A percentile compares a stretch with the other conserved stretches of the same genome.
These are phyloP conservation scores for Akebia trifoliata DNA, from an alignment of 164 flowering plant genomes.

Conservation along the genomic window DNA sequence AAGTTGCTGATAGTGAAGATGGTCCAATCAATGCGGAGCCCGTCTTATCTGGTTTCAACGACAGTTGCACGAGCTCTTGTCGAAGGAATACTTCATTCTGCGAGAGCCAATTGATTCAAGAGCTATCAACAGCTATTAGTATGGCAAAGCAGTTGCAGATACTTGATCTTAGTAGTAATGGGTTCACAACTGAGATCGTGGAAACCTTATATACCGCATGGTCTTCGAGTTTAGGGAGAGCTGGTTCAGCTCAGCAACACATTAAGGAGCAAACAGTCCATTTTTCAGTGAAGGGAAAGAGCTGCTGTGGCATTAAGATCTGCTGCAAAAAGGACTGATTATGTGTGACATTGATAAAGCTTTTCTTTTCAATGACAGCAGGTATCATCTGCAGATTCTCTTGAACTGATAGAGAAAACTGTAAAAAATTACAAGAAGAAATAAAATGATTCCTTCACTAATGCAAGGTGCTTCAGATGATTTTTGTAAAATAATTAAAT, in stretches of 20 bases:
- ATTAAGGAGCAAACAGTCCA: constrained; percentile 43
- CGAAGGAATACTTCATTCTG: constrained; percentile 18
- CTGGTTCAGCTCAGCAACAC: constrained; percentile 37
- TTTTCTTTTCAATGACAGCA: no score
- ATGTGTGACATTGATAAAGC: no score
- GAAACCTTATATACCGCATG: constrained; percentile 57
- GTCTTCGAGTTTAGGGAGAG: constrained; percentile 35
- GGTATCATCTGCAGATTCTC: no score
- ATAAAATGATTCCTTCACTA: no score
- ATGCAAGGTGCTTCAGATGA: no score
- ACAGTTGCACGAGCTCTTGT: constrained; percentile 38
- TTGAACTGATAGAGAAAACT: no score
- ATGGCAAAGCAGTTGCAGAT: constrained; percentile 44
- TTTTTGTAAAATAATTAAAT: no score
- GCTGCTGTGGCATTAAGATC: constrained; percentile 53
- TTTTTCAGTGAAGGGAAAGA: constrained; percentile 39
- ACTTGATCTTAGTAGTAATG: constrained; percentile 70
- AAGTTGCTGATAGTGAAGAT: constrained; percentile 91
- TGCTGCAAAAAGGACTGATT: constrained; percentile 64
- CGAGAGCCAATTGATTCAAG: constrained; percentile 33
- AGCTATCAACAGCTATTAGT: constrained; percentile 55
- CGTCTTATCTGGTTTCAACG: constrained; percentile 33
- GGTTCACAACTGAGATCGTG: constrained; percentile 41
- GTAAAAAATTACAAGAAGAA: no score
- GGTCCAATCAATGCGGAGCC: constrained; percentile 23